phyloP scores from a whole-genome alignment of 495 filamentous ascomycete genomes.

The Penicillium nucicola region DNA sequence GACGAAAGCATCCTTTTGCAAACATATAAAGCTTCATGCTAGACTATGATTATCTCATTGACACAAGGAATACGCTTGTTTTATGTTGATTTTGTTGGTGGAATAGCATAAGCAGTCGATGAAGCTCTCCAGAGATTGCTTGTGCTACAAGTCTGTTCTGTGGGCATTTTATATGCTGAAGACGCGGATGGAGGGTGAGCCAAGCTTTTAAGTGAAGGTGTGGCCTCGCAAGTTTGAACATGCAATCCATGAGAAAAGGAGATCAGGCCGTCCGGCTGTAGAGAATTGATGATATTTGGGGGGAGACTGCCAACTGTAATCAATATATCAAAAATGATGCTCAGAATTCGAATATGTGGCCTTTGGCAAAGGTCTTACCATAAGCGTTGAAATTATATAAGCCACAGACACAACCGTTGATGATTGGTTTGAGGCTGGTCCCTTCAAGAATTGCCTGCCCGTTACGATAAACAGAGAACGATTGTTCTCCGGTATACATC shows the following conservation, averaged over 20 bases:
- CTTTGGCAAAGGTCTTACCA: constrained; percentile 16
- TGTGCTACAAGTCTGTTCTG: too few relatives aligned
- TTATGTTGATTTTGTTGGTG: too few relatives aligned
- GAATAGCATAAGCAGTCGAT: too few relatives aligned
- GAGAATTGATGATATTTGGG: constrained; percentile 32
- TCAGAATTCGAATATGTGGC: background rate
- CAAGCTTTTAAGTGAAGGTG: constrained; percentile 31
- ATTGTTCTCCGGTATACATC: constrained; percentile 51
- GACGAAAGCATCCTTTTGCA: too few relatives aligned
- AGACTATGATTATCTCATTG: too few relatives aligned
- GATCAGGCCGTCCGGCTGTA: constrained; percentile 40
- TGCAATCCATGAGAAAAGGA: constrained; percentile 44
- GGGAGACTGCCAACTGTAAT: constrained; percentile 43
- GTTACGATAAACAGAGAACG: constrained; percentile 44
- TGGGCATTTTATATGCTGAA: too few relatives aligned
- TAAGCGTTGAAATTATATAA: constrained; percentile 61
- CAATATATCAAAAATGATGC: too few relatives aligned
- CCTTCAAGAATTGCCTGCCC: constrained; percentile 46
- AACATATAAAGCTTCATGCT: too few relatives aligned
- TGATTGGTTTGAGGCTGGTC: constrained; percentile 43
- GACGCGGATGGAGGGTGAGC: too few relatives aligned
- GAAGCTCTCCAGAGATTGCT: too few relatives aligned
- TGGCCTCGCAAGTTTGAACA: constrained; percentile 41
- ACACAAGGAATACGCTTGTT: too few relatives aligned
- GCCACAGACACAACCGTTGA: constrained; percentile 39